phyloP scores from a whole-genome alignment of 1,284 basidiomycete genomes.

The Leccinum subrobustum region DNA sequence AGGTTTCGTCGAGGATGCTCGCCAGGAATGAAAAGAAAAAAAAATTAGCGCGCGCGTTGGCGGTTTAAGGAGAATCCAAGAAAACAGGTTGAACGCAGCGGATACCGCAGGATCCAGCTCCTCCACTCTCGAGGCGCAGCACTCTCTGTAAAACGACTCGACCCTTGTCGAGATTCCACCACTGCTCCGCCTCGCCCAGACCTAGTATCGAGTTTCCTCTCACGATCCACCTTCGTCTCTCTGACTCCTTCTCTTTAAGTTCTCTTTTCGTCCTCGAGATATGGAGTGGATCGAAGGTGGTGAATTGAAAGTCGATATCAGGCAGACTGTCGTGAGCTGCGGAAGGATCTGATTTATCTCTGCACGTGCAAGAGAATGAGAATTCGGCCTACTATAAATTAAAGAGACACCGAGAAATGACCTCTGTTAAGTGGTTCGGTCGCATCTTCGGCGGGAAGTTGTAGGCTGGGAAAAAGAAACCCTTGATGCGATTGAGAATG shows the following conservation, averaged over 20 bases:
- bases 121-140: slow-evolving; percentile 77
- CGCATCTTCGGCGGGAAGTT: slow-evolving; percentile 34
- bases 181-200: slow-evolving; percentile 48
- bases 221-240: slow-evolving; percentile 37
- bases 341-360: slow-evolving; percentile 44
- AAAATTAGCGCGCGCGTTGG: not conserved
- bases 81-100: slow-evolving; percentile 59
- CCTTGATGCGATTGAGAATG: no score
- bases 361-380: no score
- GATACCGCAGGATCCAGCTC: slow-evolving; percentile 63
- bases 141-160: slow-evolving; percentile 78
- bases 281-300: not conserved
- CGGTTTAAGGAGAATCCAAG: slow-evolving; percentile 20
- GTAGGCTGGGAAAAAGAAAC: slow-evolving; percentile 21
- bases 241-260: not conserved
- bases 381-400: no score
- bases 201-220: slow-evolving; percentile 47
- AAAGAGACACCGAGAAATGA: slow-evolving; percentile 49
- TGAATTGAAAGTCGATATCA: not conserved
- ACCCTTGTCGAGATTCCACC: slow-evolving; percentile 78
- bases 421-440: slow-evolving; percentile 71
- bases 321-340: not conserved
- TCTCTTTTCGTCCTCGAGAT: not conserved
- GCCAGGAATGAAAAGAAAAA: slow-evolving; percentile 36
- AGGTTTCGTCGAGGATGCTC: slow-evolving; percentile 39